Conservation (phyloP, 345 rosid species). For the Physaria fendleri region DNA sequence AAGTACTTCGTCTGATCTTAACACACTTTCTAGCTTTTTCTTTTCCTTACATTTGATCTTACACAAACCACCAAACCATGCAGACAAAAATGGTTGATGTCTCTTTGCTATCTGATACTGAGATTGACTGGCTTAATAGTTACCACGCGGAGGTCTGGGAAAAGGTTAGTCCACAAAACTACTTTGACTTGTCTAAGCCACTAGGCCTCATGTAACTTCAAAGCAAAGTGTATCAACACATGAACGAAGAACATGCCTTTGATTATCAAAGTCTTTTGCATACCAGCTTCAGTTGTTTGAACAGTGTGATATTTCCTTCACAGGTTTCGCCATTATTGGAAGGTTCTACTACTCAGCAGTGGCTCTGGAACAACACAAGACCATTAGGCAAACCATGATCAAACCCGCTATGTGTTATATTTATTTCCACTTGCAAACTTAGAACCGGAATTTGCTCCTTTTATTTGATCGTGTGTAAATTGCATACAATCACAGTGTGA, state of each 20-base stretch:
- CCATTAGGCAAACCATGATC: constrained; percentile 44
- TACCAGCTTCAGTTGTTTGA: constrained; percentile 1
- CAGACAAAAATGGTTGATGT: constrained; percentile 71
- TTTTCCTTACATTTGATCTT: neutral
- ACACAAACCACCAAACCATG: constrained; percentile 13
- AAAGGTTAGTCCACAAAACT: constrained; percentile 44
- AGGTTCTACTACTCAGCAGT: constrained; percentile 57
- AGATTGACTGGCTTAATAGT: constrained; percentile 70
- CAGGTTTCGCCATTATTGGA: constrained; percentile 88
- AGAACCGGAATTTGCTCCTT: neutral
- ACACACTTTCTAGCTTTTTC: neutral
- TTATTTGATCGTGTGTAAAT: constrained; percentile 12
- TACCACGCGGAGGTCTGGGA: constrained; percentile 92
- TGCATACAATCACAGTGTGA: constrained; percentile 12
- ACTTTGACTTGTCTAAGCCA: neutral
- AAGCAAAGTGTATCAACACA: neutral
- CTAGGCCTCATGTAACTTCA: neutral
- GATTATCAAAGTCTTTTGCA: neutral
- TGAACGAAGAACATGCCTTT: neutral
- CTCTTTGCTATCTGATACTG: constrained; percentile 51
- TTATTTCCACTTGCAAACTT: neutral
- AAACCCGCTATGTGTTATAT: neutral
- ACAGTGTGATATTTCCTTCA: neutral
- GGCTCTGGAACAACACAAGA: constrained; percentile 87
- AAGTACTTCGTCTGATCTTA: neutral